Base-by-base conservation (phyloP, 2,329 filamentous ascomycete genomes). In the Ceratocystis harringtonii region DNA sequence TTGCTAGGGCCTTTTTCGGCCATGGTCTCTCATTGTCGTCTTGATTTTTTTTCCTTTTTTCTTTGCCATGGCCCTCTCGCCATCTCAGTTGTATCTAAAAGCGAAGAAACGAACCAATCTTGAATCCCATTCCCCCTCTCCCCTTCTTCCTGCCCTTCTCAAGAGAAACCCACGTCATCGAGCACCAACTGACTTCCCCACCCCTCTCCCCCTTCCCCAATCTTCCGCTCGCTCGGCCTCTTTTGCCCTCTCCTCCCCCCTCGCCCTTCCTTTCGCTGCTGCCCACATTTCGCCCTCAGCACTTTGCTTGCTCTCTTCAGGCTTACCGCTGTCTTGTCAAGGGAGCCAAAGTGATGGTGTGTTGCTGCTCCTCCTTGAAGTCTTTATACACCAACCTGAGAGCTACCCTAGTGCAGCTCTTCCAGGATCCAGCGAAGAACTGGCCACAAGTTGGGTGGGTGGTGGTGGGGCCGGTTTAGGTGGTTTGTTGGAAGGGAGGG, bases 381-480 rank as follows among this genome's bases (percentile, higher is more conserved):
- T 30, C 55, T 58, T 58, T 58, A 30, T 36, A 32, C 28, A 52
- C 55, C 55, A 58, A 36, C 28, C 55, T 58, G 28, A 58, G 55
- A 58, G 17, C 12, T 19, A 58, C 55, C 55, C 55, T 58, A 58
- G 55, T 8, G 30, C 55, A 58, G 55, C 55, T 58, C 55, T 58
- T 36, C 55, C n/a, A 36, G 55, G 55, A 58, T 58, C 17, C 22
- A 36, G 12, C 19, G 28, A 36, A 3, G 36, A 41, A 8, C 32
- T 30, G 17, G 55, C 55, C 3, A 7, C 17, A 30, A 19, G 7
- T 30, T 58, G 17, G 36, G 36, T 15, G 36, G 36, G 36, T 1
- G 36, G 28, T 55, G 50, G 50, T 48, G n/a, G 50, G 50, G 12
- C 5, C 19, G 5, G 8, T 55, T 25, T 55, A 55, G 19, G 50